Conservation (phyloP, 2,329 filamentous ascomycete genomes). For the Aureobasidium leucospermi region DNA sequence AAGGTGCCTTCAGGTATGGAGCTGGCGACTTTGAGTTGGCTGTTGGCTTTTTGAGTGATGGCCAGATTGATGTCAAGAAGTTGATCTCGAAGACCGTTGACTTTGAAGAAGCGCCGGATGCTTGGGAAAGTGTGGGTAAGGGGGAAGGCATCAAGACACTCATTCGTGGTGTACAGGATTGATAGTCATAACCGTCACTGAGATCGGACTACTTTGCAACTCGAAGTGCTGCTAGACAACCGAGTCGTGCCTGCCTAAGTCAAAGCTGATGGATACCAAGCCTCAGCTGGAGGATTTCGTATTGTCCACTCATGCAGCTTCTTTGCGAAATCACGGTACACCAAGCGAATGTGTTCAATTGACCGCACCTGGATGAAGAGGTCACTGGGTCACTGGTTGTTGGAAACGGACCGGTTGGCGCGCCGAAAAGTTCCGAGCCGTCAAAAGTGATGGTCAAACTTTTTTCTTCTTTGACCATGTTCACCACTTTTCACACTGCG, state of each 20-base stretch:
- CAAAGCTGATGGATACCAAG: not conserved
- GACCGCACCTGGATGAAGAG: no score
- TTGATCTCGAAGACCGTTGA: conserved; percentile 70
- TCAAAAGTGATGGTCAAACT: not conserved
- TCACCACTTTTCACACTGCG: not conserved
- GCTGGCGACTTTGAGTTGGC: conserved; percentile 82
- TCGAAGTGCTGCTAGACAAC: not conserved
- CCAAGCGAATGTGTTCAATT: no score
- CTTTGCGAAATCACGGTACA: no score
- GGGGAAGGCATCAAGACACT: conserved; percentile 69
- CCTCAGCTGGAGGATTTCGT: no score
- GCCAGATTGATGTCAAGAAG: conserved; percentile 67
- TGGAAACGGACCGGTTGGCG: not conserved
- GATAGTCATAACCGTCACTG: not conserved
- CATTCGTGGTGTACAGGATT: conserved; percentile 31
- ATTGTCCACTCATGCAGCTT: not conserved
- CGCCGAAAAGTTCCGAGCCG: not conserved
- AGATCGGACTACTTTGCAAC: not conserved
- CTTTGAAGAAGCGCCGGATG: conserved; percentile 76
- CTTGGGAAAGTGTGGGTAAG: conserved; percentile 78
- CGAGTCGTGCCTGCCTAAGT: not conserved
- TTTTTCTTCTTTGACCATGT: not conserved
- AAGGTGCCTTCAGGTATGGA: conserved; percentile 84
- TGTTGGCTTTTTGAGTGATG: conserved; percentile 65
- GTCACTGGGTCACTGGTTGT: not conserved